Base-by-base conservation (phyloP, 768 basidiomycete species). In the Clitopilus passeckerianus region DNA sequence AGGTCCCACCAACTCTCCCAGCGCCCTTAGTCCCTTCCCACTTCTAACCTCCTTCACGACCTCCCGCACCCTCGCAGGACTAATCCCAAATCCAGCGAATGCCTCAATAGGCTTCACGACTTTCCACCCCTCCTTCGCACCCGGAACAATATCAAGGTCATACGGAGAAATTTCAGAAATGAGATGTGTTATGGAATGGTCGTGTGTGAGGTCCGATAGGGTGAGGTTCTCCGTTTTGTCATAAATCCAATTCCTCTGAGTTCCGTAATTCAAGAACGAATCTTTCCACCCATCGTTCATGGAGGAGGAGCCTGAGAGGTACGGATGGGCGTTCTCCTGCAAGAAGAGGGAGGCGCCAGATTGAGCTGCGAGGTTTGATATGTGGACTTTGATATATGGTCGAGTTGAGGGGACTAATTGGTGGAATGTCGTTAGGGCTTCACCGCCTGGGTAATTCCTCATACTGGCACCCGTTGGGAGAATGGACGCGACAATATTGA, bases 341-440 rank as follows among this genome's bases (percentile, higher is more conserved):
- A 86, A 84, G 78, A 98, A 97, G 57, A 95, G 85, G 0, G 93
- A 90, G 2, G 93, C 91, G 1, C 97, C 96, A 0, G 89, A 93
- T 71, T 96, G 95, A 1, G 92, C 87, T 0, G 91, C 90, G 46
- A 93, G 82, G 62, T 95, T 91, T 55, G 85, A 87, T 46, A 97
- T 85, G 66, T 95, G 90, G 3, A 96, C 82, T 59, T 87, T 84
- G 35, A 71, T 65, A 6, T 64, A 14, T 5, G 37, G 14, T 30
- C 27, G 3, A 7, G 27, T 30, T 30, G 27, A 7, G 3, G 27
- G 27, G 27, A 30, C 7, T 7, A 30, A 4, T 30, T 52, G 12
- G 62, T 96, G 90, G 62, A 97, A 82, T 0, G 71, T 61, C 0
- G 71, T 65, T 55, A 97, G 73, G 0, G 95, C 91, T 10, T 79